Base-by-base conservation (phyloP, 495 filamentous ascomycete species). In the Chaetomium fimeti region DNA sequence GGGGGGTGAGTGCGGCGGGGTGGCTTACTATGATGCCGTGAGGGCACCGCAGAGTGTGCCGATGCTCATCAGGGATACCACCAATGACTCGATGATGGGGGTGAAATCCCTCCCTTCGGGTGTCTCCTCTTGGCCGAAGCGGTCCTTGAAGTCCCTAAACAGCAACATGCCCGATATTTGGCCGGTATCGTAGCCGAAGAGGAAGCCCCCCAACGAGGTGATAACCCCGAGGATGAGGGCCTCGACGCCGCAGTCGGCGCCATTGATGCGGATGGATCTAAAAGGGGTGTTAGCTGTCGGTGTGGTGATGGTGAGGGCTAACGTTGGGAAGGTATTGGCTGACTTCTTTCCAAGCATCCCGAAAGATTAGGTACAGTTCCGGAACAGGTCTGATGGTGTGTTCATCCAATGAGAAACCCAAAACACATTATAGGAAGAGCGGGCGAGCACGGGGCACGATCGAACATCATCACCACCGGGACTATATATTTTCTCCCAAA, bases 161-260 rank as follows among this genome's bases (percentile, higher is more conserved):
- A 82, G 81, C 22, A 88, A 80, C 72, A 90, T 88, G 65, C 81
- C 82, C 40, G 80, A 82, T 68, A 84, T 82, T 71, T 83, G 82
- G 57, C 82, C 81, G 66, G 87, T 91, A 38, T 89, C 86, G 63
- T 89, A 89, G 68, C 87, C 86, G 66, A 91, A 91, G 63, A 91
- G 86, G 73, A 91, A 88, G 65, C 88, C 88, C 70, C 88, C 88
- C 80, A 91, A 87, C 11, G 88, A 78, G 24, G 78, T 80, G 38
- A 76, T 62, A 36, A 66, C 66, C 22, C 75, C 72, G 66, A 79
- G 74, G 47, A 79, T 38, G 28, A 78, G 40, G 49, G 74, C 62
- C 56, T 76, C 73, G 55, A 66, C 24, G 42, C 74, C 74, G 53
- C 73, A 73, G 64, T 75, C 71, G 62, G 74, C 74, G 45, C 74